Evolutionary conservation across 371 early-diverging fungal genomes (phyloP).

Genomic region (Rhizopus stolonifer): DNA sequence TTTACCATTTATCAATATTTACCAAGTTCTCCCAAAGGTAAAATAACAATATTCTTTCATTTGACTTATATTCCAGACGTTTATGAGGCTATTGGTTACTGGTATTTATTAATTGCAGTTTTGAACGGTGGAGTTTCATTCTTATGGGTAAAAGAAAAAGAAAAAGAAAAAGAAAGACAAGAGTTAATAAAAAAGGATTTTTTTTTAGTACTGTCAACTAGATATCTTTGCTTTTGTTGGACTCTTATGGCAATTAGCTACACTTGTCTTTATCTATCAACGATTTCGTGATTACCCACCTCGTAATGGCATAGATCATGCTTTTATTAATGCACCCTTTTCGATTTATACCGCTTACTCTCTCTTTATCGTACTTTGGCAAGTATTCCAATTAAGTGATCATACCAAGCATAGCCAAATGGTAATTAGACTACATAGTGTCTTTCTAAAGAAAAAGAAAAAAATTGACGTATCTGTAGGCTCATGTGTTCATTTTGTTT

Average conservation of each 20-base stretch:
- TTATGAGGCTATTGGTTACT: constrained; percentile 42
- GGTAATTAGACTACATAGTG: constrained; percentile 21
- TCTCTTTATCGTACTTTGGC: constrained; percentile 36
- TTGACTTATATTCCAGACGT: constrained; percentile 24
- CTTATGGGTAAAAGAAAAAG: constrained; percentile 32
- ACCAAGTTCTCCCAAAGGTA: constrained; percentile 50
- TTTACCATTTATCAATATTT: constrained; percentile 51
- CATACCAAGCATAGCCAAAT: constrained; percentile 30
- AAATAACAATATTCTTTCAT: neutral
- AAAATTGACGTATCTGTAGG: constrained; percentile 18
- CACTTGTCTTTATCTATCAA: constrained; percentile 41
- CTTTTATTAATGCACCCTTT: constrained; percentile 48
- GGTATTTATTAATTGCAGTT: constrained; percentile 42
- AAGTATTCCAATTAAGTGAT: constrained; percentile 36
- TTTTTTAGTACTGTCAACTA: constrained; percentile 30
- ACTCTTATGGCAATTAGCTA: constrained; percentile 44
- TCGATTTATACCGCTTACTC: constrained; percentile 43
- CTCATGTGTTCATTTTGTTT: constrained; percentile 31
- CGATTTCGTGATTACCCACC: constrained; percentile 49
- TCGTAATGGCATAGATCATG: constrained; percentile 33
- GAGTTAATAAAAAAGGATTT: neutral
- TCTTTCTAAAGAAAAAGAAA: neutral
- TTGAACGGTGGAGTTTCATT: constrained; percentile 34
- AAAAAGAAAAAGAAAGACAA: neutral
- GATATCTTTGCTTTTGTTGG: constrained; percentile 42